Base-by-base conservation (phyloP, 1,284 basidiomycete genomes). In the Vanrija sp. region DNA sequence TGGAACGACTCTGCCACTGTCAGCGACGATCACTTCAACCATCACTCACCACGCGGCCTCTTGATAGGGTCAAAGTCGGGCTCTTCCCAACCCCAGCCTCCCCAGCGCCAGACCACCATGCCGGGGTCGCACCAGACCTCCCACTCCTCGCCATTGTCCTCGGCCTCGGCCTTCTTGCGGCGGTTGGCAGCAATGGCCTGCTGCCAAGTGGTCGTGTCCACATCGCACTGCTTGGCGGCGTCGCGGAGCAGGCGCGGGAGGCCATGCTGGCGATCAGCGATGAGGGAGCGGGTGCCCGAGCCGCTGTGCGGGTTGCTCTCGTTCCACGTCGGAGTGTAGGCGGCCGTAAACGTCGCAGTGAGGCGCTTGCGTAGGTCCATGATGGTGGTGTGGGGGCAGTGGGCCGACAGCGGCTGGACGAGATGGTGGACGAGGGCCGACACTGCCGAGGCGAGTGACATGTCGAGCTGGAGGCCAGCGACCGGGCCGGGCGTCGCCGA, bases 51-150 rank as follows among this genome's bases (percentile, higher is more conserved):
- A 51, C 58, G 62, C 37, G 59, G 47, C 4, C 63, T 45, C 51
- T 65, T 67, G 51, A 62, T 48, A 12, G 67, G 67, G 47, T 76
- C 75, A 63, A 69, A 75, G 35, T 64, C 72, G 20, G 63, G 47
- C 45, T 75, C 73, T 41, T 72, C 71, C 66, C 68, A 76, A 16
- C 69, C 66, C 73, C 73, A 75, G 3, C 65, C 68, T 2, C 75
- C 75, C 62, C 69, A 72, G 42, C 75, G 59, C 71, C 69, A 75
- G 31, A 66, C 62, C 9, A 76, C 71, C 54, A 66, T 63, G 10
- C 75, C 75, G 15, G 75, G 75, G 66, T 76, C 75, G 50, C 73
- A 71, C 73, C 73, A 76, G 7, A 66, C 67, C 54, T 76, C 69
- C 75, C 75, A 76, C 54, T 71, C 66, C 19, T 62, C 65, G 25